Base-by-base conservation (phyloP, 176 grass and related monocot species). In the Lolium multiflorum region DNA sequence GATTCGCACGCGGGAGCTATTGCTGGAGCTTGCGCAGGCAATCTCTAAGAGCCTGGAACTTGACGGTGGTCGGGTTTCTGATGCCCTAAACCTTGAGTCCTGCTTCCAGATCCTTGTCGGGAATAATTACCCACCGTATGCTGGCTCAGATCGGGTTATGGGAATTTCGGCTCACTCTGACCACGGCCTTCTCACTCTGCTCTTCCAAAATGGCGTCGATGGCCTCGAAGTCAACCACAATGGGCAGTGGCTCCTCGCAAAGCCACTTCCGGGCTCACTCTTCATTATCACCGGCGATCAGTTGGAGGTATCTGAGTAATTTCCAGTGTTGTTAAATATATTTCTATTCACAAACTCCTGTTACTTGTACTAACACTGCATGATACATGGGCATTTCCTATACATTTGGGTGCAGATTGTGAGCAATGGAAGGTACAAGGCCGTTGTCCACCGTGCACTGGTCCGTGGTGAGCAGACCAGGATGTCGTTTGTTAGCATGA, bases 221-320 rank as follows among this genome's bases (percentile, higher is more conserved):
- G 96, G 96, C 17, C 96, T 98, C 62, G 83, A 94, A 44, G 81
- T 95, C 39, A 85, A 85, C 81, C 89, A 84, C 80, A 65, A 82
- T 3, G 83, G 88, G 13, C 68, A 65, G 47, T 98, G 96, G 93
- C 17, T 91, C 24, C 79, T 70, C 24, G 93, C 94, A 56, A 81
- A 83, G 66, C 96, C 93, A 13, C 85, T 85, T 44, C 91, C 91
- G 2, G 81, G 89, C 61, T 91, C 93, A 6, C 90, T 88, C 77
- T 89, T 98, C 76, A 91, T 95, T 62, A 86, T 93, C 82, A 80
- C 63, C 13, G 96, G 96, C 15, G 96, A 98, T 81, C 96, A 98
- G 35, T 21, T 92, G 74, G 93, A 98, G 95, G 95, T 95, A 94
- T 31, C 12, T 18, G 6, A 56, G 31, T 50, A 26, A 7, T 26